Base-by-base conservation (phyloP, 345 rosid genomes). In the Limnanthes douglasii region DNA sequence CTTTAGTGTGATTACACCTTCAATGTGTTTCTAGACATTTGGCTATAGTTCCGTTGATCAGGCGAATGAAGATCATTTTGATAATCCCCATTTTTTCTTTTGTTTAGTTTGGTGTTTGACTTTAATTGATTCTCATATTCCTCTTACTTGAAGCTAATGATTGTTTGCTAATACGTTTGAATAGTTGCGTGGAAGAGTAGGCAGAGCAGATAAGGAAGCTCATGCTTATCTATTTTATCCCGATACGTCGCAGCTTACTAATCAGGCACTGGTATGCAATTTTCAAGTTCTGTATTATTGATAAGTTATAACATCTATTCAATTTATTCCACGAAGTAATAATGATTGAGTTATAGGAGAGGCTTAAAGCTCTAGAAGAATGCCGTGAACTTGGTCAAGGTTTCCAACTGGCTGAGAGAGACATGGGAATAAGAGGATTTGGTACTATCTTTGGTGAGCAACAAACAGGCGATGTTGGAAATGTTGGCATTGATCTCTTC, bases 121-220 rank as follows among this genome's bases (percentile, higher is more conserved):
- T 21, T 4, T 12, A 23, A 15, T n/a, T n/a, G n/a, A n/a, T 39
- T 12, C 27, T 48, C n/a, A 39, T 46, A 14, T 24, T 30, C 9
- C 8, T 22, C n/a, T 44, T 0, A n/a, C n/a, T n/a, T n/a, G n/a
- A n/a, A n/a, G n/a, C n/a, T n/a, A n/a, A n/a, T n/a, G n/a, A n/a
- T n/a, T n/a, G n/a, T n/a, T 15, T 48, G 19, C n/a, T n/a, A n/a
- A n/a, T n/a, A n/a, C n/a, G n/a, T 59, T 43, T 22, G 39, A n/a
- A 57, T 55, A 88, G 97, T 57, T 83, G 71, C 93, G 95, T 38
- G 95, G 97, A 70, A 74, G 97, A 65, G 97, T 88, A 56, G 95
- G 97, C 15, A 83, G 97, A 27, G 93, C 93, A 7, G 97, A 76
- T 64, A 83, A 72, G 55, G 95, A 88, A 67, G 97, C 97, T 54